A percentile compares a stretch with the other conserved stretches of the same genome.
Conservation (phyloP, 176 grass and related monocot genomes). For the Eragrostis nindensis region DNA sequence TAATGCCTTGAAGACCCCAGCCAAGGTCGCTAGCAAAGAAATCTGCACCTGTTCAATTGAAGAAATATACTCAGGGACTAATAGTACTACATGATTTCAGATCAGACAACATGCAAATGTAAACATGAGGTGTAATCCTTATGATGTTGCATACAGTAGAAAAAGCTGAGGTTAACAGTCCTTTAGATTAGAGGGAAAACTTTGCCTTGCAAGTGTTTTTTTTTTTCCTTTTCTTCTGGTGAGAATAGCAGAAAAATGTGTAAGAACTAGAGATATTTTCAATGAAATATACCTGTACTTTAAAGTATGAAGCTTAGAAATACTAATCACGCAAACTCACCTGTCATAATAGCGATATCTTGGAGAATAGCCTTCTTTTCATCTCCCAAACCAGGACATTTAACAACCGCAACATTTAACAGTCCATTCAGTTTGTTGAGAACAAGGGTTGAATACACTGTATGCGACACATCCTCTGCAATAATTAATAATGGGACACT, state of each 20-base stretch:
- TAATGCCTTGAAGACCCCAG: constrained; percentile 67
- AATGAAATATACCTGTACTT: not conserved
- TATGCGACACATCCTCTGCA: constrained; percentile 80
- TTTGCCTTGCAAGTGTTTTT: not conserved
- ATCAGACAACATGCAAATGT: not conserved
- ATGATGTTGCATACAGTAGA: not conserved
- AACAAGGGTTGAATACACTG: constrained; percentile 67
- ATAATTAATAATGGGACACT: constrained; percentile 92
- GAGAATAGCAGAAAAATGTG: constrained; percentile 3
- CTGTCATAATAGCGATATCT: constrained; percentile 98
- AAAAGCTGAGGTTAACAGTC: not conserved
- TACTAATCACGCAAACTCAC: constrained; percentile 41
- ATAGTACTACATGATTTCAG: not conserved
- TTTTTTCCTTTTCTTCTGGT: not conserved
- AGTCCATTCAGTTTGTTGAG: constrained; percentile 91
- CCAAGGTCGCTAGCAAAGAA: constrained; percentile 94
- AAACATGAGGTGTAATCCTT: constrained; percentile 21
- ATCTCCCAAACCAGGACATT: constrained; percentile 84
- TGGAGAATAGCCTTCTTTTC: constrained; percentile 92
- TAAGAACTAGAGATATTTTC: not conserved
- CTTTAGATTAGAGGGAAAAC: not conserved
- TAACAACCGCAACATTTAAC: constrained; percentile 81
- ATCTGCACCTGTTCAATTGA: constrained; percentile 75
- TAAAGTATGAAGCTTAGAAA: constrained; percentile 17
- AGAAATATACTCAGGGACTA: constrained; percentile 23